A percentile compares a stretch with the other conserved stretches of the same genome.
These are phyloP conservation scores for Ananas comosus DNA, from an alignment of 176 grass and related monocot species.

Conservation along the genomic window DNA sequence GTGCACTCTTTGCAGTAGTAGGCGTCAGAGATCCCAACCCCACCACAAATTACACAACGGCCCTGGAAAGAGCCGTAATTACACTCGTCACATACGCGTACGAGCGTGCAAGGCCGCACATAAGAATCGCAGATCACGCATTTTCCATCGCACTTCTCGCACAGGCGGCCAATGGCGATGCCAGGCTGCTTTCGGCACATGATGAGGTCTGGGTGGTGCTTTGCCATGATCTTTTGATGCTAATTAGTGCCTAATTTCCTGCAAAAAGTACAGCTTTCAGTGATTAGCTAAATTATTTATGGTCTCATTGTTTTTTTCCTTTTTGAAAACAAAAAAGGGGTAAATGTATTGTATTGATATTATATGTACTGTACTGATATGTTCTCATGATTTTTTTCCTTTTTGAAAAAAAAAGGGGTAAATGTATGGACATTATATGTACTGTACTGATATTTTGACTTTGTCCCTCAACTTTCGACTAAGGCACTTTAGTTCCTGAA, in stretches of 20 bases:
- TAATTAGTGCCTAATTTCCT: not conserved
- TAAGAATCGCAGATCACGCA: conserved; percentile 78
- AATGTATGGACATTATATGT: not conserved
- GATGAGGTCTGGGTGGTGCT: conserved; percentile 81
- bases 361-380: not conserved
- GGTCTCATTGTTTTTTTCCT: not conserved
- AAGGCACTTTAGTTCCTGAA: too few relatives aligned
- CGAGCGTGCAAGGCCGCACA: conserved; percentile 60
- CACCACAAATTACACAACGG: conserved; percentile 76
- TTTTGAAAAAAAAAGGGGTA: not conserved
- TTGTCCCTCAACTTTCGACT: too few relatives aligned
- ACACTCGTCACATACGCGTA: conserved; percentile 74
- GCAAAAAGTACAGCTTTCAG: not conserved
- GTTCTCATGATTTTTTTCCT: not conserved
- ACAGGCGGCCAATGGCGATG: conserved; percentile 61
- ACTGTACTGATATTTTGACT: too few relatives aligned
- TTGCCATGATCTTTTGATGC: conserved; percentile 37
- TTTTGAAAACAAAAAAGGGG: not conserved
- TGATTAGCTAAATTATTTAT: not conserved
- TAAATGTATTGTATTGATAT: not conserved
- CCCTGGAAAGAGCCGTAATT: conserved; percentile 83
- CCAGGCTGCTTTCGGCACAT: conserved; percentile 84
- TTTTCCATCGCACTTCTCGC: conserved; percentile 74
- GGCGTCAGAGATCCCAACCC: conserved; percentile 72
- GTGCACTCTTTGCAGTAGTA: conserved; percentile 92